phyloP scores from a whole-genome alignment of 805 yeast genomes.

The Myxozyma melibiosi region DNA sequence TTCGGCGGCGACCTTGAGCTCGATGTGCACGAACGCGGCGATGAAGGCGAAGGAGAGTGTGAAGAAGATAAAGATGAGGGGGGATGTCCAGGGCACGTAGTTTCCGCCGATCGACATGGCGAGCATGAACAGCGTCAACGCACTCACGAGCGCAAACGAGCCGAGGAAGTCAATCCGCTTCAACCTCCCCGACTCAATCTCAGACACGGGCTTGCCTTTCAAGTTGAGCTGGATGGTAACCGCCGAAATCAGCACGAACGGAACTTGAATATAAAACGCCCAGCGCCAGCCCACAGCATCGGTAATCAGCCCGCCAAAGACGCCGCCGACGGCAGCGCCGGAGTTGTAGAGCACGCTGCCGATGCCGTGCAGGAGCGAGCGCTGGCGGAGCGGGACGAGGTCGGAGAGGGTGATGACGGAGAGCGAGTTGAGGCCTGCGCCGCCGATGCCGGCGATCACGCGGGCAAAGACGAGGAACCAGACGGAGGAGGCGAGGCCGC shows the following conservation, averaged over 20 bases:
- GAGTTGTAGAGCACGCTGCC: conserved; percentile 74
- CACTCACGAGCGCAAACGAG: conserved; percentile 57
- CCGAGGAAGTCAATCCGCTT: conserved; percentile 70
- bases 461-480: conserved; percentile 48
- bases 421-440: conserved; percentile 82
- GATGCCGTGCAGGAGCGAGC: conserved; percentile 83
- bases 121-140: conserved; percentile 60
- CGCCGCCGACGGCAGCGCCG: conserved; percentile 76
- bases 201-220: conserved; percentile 28
- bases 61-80: conserved; percentile 45
- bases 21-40: conserved; percentile 54
- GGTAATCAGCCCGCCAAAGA: conserved; percentile 57
- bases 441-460: conserved; percentile 84
- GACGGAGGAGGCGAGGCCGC: conserved; percentile 47
- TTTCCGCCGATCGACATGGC: conserved; percentile 70
- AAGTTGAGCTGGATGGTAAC: conserved; percentile 41
- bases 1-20: conserved; percentile 54
- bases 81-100: conserved; percentile 52
- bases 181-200: conserved; percentile 51
- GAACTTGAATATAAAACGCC: conserved; percentile 48
- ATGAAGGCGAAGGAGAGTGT: conserved; percentile 42
- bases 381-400: conserved; percentile 67
- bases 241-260: conserved; percentile 44
- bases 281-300: conserved; percentile 64
- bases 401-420: conserved; percentile 78